Base-by-base conservation (phyloP, 495 filamentous ascomycete species). In the Pseudevernia furfuracea region DNA sequence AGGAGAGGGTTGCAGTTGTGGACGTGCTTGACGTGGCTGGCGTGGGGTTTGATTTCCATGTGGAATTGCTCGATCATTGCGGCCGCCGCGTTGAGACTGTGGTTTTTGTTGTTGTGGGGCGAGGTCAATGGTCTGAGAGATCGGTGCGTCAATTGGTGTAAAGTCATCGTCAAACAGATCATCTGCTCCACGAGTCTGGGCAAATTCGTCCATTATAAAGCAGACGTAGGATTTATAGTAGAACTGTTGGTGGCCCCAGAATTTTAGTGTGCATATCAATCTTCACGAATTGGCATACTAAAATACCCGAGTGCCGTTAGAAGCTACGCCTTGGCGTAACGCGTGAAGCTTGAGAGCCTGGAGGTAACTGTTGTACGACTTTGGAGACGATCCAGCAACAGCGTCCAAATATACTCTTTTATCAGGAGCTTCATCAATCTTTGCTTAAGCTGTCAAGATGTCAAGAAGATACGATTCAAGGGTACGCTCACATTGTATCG, bases 381-480 rank as follows among this genome's bases (percentile, higher is more conserved):
- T 15, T 36, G 14, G 4, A 23, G n/a, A 2, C 32, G 10, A 17
- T 34, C 10, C 1, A 15, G 4, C 52, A 62, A 32, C 10, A 55
- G 11, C 48, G 46, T 32, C 8, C 5, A 34, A 32, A 8, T 3
- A 15, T 55, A 34, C 7, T 21, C 17, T n/a, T 46, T 17, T 28
- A 34, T 34, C 14, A 15, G 23, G 3, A 15, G 3, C 5, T 46
- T 55, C 30, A 10, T 8, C 36, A 9, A 34, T 1, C 11, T 44
- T 41, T 21, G 1, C 0, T 3, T 14, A 17, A 32, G 17, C 55
- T 14, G 34, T 61, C 73, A 82, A 72, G 73, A 98, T 98, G 94
- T 96, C 94, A 72, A 87, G 94, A 81, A 87, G 93, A 81, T 98
- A 98, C 79, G 94, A 97, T 88, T 96, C 93, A 72, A 84, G 92